A percentile compares a stretch with the other conserved stretches of the same genome.
Conservation (phyloP, 2,329 filamentous ascomycete genomes). For the Alternaria novae-zelandiae region DNA sequence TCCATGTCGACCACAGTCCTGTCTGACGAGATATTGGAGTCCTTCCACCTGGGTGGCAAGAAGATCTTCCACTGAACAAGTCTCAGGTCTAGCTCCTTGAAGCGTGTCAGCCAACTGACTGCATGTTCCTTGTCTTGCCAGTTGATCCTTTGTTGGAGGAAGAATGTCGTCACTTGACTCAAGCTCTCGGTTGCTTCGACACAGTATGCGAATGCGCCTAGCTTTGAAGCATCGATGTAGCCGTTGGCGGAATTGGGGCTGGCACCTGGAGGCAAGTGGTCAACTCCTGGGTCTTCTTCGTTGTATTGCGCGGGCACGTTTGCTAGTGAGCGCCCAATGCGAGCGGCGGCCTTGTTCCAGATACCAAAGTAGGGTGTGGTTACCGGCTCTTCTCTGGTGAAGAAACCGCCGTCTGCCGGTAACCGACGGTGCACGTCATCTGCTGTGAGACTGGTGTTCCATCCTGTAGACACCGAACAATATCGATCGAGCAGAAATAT, state of each 20-base stretch:
- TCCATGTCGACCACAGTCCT: conserved; percentile 41
- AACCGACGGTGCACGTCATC: conserved; percentile 43
- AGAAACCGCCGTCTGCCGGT: conserved; percentile 44
- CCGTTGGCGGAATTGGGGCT: conserved; percentile 41
- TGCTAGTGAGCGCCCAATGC: conserved; percentile 40
- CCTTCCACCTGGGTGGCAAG: conserved; percentile 42
- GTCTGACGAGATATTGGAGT: conserved; percentile 42
- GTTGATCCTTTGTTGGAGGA: conserved; percentile 42
- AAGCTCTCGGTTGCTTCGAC: conserved; percentile 44
- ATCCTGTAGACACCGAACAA: conserved; percentile 41
- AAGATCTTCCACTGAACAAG: conserved; percentile 46
- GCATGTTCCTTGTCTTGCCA: conserved; percentile 46
- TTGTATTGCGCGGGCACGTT: conserved; percentile 44
- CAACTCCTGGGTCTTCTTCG: conserved; percentile 36
- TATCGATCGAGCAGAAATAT: conserved; percentile 44
- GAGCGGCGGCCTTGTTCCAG: conserved; percentile 45
- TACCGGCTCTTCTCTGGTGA: conserved; percentile 42
- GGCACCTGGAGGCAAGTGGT: conserved; percentile 27
- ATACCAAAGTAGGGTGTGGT: conserved; percentile 44
- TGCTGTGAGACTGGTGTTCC: conserved; percentile 43
- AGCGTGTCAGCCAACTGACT: conserved; percentile 42
- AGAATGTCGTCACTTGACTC: conserved; percentile 45
- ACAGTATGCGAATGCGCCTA: conserved; percentile 45
- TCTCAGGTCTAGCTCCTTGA: conserved; percentile 44
- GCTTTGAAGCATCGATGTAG: conserved; percentile 44